phyloP scores from a whole-genome alignment of 2,329 filamentous ascomycete genomes.

The Pseudopithomyces maydicus region DNA sequence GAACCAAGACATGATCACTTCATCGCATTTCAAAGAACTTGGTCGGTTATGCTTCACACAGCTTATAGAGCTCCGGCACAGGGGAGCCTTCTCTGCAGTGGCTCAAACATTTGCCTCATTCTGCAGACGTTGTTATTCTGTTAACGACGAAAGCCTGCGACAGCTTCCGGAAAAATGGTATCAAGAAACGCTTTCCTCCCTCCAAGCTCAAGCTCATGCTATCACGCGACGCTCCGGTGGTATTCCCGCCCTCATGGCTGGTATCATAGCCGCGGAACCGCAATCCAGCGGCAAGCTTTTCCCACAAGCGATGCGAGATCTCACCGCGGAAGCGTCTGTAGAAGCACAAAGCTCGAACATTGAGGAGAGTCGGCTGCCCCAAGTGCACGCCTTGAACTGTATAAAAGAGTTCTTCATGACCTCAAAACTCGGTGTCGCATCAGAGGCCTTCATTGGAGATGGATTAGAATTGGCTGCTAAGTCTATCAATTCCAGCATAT shows the following conservation, averaged over 20 bases:
- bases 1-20: constrained; percentile 24
- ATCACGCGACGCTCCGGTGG: constrained; percentile 88
- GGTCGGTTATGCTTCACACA: constrained; percentile 81
- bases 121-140: constrained; percentile 69
- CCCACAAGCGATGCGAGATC: constrained; percentile 64
- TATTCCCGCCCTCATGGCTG: constrained; percentile 83
- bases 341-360: constrained; percentile 61
- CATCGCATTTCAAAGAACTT: constrained; percentile 65
- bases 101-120: constrained; percentile 84
- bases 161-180: constrained; percentile 72
- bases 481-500: constrained; percentile 80
- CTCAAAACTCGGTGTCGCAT: constrained; percentile 72
- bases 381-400: constrained; percentile 95
- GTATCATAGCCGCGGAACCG: constrained; percentile 73
- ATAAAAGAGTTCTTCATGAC: constrained; percentile 90
- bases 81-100: constrained; percentile 92
- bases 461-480: constrained; percentile 80
- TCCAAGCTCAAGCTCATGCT: constrained; percentile 76
- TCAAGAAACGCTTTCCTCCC: constrained; percentile 68
- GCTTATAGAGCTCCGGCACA: constrained; percentile 80
- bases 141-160: constrained; percentile 51
- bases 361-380: constrained; percentile 68
- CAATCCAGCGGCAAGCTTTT: constrained; percentile 64
- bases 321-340: constrained; percentile 63
- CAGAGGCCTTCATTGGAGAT: constrained; percentile 74